Percentiles rank a stretch among this genome's conserved stretches.
These are phyloP conservation scores for Coemansia umbellata DNA, from an alignment of 192 early-diverging fungal genomes.

Conservation along the genomic window DNA sequence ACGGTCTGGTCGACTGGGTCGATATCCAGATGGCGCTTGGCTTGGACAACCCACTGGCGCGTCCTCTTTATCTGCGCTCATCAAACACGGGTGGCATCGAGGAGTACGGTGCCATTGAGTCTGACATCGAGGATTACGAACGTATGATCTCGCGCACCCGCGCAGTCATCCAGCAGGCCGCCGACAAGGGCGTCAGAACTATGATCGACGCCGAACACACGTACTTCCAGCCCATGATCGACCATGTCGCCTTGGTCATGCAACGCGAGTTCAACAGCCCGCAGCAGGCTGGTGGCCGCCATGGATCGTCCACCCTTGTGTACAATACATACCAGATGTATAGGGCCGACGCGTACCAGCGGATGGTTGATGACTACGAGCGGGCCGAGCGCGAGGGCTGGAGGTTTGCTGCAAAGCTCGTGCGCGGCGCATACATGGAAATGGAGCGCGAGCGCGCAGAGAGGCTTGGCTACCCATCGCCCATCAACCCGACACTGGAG, in stretches of 20 bases:
- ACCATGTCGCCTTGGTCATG: slow-evolving; percentile 72
- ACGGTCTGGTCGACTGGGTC: slow-evolving; percentile 61
- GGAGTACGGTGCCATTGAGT: slow-evolving; percentile 38
- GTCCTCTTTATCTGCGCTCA: slow-evolving; percentile 44
- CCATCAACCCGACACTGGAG: slow-evolving; percentile 74
- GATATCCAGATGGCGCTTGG: slow-evolving; percentile 65
- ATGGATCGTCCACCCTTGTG: slow-evolving; percentile 58
- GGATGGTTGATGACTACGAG: slow-evolving; percentile 64
- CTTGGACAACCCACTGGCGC: slow-evolving; percentile 55
- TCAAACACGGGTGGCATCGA: slow-evolving; percentile 2
- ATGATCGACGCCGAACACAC: slow-evolving; percentile 94
- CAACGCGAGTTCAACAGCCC: slow-evolving; percentile 65
- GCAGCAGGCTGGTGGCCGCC: not conserved
- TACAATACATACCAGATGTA: slow-evolving; percentile 99
- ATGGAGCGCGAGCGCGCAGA: slow-evolving; percentile 68
- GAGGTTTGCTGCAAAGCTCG: slow-evolving; percentile 81
- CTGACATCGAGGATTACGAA: slow-evolving; percentile 71
- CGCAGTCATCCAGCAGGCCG: slow-evolving; percentile 61
- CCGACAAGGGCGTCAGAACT: slow-evolving; percentile 60
- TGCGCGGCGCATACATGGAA: slow-evolving; percentile 84
- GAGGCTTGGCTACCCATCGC: slow-evolving; percentile 65
- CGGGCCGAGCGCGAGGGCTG: slow-evolving; percentile 67
- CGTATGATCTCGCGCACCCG: slow-evolving; percentile 66
- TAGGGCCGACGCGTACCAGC: slow-evolving; percentile 59
- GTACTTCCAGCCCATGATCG: slow-evolving; percentile 91